phyloP scores from a whole-genome alignment of 1,139 yeast species.

The Lodderomyces oxycetoniae region DNA sequence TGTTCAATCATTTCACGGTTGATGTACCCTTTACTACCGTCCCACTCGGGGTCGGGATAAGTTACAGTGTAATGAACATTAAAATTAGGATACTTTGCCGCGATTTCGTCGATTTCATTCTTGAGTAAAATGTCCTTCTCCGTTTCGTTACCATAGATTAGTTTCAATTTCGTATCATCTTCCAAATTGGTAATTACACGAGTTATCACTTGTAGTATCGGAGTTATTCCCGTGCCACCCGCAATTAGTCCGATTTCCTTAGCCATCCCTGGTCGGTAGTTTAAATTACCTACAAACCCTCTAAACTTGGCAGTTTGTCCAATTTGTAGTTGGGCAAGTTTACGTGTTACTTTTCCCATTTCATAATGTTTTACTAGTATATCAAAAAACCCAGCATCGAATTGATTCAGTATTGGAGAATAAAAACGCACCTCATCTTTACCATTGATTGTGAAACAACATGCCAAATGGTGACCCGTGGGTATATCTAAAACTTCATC shows the following conservation, averaged over 20 bases:
- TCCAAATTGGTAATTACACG: slow-evolving; percentile 62
- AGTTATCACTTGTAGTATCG: slow-evolving; percentile 65
- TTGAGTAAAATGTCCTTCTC: slow-evolving; percentile 67
- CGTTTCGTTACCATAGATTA: slow-evolving; percentile 68
- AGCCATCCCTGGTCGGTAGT: slow-evolving; percentile 56
- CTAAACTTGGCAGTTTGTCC: slow-evolving; percentile 67
- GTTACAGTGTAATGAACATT: slow-evolving; percentile 40
- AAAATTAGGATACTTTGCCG: slow-evolving; percentile 57
- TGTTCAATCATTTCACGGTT: slow-evolving; percentile 51
- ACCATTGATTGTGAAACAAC: slow-evolving; percentile 51
- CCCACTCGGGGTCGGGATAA: slow-evolving; percentile 44
- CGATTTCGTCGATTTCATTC: slow-evolving; percentile 65
- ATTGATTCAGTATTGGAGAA: slow-evolving; percentile 68
- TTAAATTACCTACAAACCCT: slow-evolving; percentile 74
- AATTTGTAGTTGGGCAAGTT: slow-evolving; percentile 56
- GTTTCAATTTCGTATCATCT: slow-evolving; percentile 54
- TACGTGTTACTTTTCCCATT: slow-evolving; percentile 61
- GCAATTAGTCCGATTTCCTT: slow-evolving; percentile 64
- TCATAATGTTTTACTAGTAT: slow-evolving; percentile 69
- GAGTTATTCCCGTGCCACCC: slow-evolving; percentile 84
- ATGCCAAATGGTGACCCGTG: slow-evolving; percentile 72
- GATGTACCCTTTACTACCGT: slow-evolving; percentile 61
- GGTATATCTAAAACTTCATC: slow-evolving; percentile 63
- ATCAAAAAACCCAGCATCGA: slow-evolving; percentile 70
- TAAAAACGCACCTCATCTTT: slow-evolving; percentile 64